A percentile compares a stretch with the other conserved stretches of the same genome.
Conservation (phyloP, 805 yeast genomes). For the Lipomyces anomalus region DNA sequence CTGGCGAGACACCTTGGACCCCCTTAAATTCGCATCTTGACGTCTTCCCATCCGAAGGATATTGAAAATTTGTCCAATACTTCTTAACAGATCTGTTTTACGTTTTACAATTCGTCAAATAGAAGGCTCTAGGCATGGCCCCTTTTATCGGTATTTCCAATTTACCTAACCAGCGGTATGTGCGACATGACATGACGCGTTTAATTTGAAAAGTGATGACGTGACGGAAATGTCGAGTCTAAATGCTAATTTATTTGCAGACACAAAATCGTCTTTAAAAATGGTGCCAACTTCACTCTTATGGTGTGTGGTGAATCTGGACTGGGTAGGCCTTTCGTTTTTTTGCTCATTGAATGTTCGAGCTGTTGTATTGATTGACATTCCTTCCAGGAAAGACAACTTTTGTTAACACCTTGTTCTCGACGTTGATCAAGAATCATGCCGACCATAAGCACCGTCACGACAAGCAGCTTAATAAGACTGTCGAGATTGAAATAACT, state of each 20-base stretch:
- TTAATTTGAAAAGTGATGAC: background rate
- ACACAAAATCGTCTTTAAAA: conserved; percentile 35
- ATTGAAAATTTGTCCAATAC: too few species aligned
- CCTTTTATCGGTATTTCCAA: conserved; percentile 28
- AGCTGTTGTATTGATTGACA: background rate
- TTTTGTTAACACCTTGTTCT: conserved; percentile 74
- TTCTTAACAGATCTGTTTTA: too few species aligned
- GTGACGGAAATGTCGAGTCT: background rate
- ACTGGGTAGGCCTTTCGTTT: conserved; percentile 46
- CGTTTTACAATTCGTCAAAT: too few species aligned
- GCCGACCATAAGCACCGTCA: conserved; percentile 37
- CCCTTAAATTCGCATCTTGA: too few species aligned
- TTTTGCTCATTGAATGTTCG: background rate
- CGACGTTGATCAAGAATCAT: conserved; percentile 42
- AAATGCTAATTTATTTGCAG: conserved; percentile 1
- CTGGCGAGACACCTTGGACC: too few species aligned
- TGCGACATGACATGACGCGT: conserved; percentile 1
- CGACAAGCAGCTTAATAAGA: conserved; percentile 37
- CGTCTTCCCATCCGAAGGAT: too few species aligned
- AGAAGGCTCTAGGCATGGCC: too few species aligned
- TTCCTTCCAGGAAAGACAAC: conserved; percentile 54
- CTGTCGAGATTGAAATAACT: conserved; percentile 37
- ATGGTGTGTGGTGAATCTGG: conserved; percentile 87
- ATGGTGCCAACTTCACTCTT: conserved; percentile 70
- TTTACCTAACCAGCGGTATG: conserved; percentile 31